Evolutionary conservation across 2,329 filamentous ascomycete genomes (phyloP), one percentile per base, ranked within the genome.

Genomic region (Corinectria fuckeliana): DNA sequence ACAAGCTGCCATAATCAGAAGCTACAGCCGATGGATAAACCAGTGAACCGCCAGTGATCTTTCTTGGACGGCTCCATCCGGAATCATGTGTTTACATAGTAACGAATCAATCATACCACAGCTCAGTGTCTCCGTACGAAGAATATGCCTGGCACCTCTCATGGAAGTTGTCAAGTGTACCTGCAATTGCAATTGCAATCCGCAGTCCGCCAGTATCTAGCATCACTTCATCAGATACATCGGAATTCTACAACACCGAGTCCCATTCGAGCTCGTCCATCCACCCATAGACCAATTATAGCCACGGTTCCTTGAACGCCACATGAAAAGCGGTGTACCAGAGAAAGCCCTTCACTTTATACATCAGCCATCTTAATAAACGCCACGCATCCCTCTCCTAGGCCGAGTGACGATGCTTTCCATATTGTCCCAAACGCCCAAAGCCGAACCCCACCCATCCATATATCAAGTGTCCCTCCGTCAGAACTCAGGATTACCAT

Each of bases 341-440:
- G 25, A 36, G n/a, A 13, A 47, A 5, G 7, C 18, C 3, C 9
- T 30, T 47, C 32, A 47, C 32, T 39, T n/a, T 28, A 10, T 18
- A 47, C 16, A 28, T 23, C 34, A 36, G 16, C n/a, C 6, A 30
- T 49, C 18, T 21, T 28, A 28, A 5, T 18, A 28, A 55, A 55
- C 34, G 52, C 52, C 42, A 41, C 23, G 36, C 14, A 25, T 39
- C 25, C 14, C 34, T 34, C 25, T n/a, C 8, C 13, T 23, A 30
- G 20, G 5, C 28, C 13, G 18, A 41, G 52, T 13, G 18, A 41
- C n/a, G 34, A 32, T 21, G 25, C 42, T 41, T 23, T 28, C 52
- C 28, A 16, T 23, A 18, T 48, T 55, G 21, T 55, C 52, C 44
- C 1, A 23, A 55, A 55, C 52, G 52, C 52, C 52, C 26, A 49